Percentiles rank a stretch among this genome's conserved stretches.
Evolutionary conservation across 1,284 basidiomycete genomes (phyloP).

Genomic region (Chondrostereum purpureum): DNA sequence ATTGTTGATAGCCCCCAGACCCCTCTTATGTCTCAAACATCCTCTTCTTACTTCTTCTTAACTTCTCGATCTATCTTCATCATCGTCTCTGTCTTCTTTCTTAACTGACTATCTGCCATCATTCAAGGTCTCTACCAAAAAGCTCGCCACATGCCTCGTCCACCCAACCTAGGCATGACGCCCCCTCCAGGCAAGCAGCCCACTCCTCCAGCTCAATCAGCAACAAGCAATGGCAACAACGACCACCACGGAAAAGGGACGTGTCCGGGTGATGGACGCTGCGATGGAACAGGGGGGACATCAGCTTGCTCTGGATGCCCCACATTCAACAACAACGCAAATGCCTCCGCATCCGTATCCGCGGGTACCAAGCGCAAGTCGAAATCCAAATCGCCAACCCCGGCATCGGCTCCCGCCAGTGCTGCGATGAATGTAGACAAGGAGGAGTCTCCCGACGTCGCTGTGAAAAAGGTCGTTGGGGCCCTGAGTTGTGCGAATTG

Average conservation of each 20-base stretch:
- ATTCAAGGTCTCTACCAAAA: background rate
- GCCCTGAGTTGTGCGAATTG: constrained; percentile 87
- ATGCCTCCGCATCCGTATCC: constrained; percentile 32
- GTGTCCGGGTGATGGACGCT: constrained; percentile 92
- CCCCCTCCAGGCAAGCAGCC: constrained; percentile 18
- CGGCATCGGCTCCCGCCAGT: constrained; percentile 10
- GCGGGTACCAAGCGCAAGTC: constrained; percentile 16
- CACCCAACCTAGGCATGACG: constrained; percentile 15
- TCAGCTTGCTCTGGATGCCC: constrained; percentile 90
- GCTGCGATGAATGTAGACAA: constrained; percentile 17
- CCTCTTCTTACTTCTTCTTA: too few relatives aligned
- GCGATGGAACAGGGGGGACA: constrained; percentile 91
- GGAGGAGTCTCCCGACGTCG: background rate
- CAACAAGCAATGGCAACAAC: too few relatives aligned
- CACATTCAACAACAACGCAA: constrained; percentile 81
- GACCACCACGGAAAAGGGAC: constrained; percentile 58
- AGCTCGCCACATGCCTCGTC: background rate
- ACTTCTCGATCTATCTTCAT: too few relatives aligned
- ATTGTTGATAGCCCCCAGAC: too few relatives aligned
- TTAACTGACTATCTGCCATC: background rate
- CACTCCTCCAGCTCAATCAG: constrained; percentile 22
- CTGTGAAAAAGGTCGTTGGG: constrained; percentile 47
- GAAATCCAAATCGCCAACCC: background rate
- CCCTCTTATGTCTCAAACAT: too few relatives aligned
- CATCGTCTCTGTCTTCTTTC: background rate